Conservation (phyloP, 1,284 basidiomycete species). For the Austroboletus rostrupii region DNA sequence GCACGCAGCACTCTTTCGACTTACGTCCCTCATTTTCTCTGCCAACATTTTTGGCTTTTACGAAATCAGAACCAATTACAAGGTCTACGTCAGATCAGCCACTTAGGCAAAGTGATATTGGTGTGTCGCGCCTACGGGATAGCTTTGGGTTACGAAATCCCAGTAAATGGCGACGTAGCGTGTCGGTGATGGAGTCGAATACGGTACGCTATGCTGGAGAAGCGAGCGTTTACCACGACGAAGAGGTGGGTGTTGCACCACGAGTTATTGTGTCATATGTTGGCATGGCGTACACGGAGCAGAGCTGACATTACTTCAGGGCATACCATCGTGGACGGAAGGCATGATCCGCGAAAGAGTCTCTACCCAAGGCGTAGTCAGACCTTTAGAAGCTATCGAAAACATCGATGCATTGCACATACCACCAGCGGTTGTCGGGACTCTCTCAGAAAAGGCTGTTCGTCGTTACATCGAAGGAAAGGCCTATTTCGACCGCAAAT, state of each 20-base stretch:
- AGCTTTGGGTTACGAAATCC: constrained; percentile 48
- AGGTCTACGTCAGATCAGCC: constrained; percentile 18
- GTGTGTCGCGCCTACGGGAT: constrained; percentile 4
- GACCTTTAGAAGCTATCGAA: constrained; percentile 71
- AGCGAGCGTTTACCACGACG: constrained; percentile 31
- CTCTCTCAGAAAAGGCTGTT: constrained; percentile 59
- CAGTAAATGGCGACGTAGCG: constrained; percentile 35
- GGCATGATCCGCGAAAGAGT: constrained; percentile 85
- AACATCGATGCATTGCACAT: constrained; percentile 67
- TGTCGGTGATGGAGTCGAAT: constrained; percentile 18
- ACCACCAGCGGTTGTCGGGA: constrained; percentile 62
- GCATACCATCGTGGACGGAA: constrained; percentile 36
- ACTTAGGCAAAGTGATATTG: constrained; percentile 4
- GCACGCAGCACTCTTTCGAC: neutral
- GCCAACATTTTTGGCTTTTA: constrained; percentile 11
- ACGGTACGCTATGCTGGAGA: constrained; percentile 60
- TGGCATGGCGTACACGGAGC: neutral
- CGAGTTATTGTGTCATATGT: neutral
- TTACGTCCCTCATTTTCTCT: constrained; percentile 12
- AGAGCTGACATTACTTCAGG: constrained; percentile 24
- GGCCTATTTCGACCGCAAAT: constrained; percentile 59
- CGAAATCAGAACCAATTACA: constrained; percentile 12
- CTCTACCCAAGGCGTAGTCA: constrained; percentile 69
- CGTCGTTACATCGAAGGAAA: constrained; percentile 63
- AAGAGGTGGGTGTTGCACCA: constrained; percentile 16